These are phyloP conservation scores for Fusarium sambucinum DNA, from an alignment of 2,329 filamentous ascomycete genomes.

Conservation along the genomic window DNA sequence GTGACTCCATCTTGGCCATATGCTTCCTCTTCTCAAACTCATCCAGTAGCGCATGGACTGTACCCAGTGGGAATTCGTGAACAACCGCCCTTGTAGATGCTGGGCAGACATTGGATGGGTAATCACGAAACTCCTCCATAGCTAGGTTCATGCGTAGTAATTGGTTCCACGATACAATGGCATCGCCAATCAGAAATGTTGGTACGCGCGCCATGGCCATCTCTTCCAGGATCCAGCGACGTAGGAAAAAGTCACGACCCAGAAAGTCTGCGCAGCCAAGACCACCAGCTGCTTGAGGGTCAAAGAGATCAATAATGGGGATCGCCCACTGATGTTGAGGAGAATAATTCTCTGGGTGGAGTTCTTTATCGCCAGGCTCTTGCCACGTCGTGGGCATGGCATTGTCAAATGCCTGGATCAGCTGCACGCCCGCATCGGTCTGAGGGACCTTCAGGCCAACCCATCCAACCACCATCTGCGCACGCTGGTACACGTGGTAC, in stretches of 20 bases:
- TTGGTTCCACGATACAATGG: constrained; percentile 54
- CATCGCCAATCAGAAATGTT: constrained; percentile 51
- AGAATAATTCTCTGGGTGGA: constrained; percentile 52
- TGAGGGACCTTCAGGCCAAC: constrained; percentile 48
- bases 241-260: constrained; percentile 51
- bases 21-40: constrained; percentile 38
- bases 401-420: constrained; percentile 48
- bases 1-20: constrained; percentile 35
- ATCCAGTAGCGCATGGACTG: constrained; percentile 34
- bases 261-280: constrained; percentile 48
- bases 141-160: constrained; percentile 52
- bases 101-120: constrained; percentile 50
- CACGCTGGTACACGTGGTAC: constrained; percentile 48
- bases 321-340: constrained; percentile 50
- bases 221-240: constrained; percentile 55
- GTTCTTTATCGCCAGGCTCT: constrained; percentile 51
- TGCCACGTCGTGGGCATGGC: constrained; percentile 51
- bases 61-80: constrained; percentile 35
- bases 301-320: constrained; percentile 44
- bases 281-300: constrained; percentile 42
- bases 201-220: constrained; percentile 52
- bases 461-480: constrained; percentile 53
- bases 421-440: constrained; percentile 46
- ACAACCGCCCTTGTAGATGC: constrained; percentile 12
- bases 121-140: constrained; percentile 54